Evolutionary conservation across 768 basidiomycete genomes (phyloP).

Genomic region (Psilocybe sp.): DNA sequence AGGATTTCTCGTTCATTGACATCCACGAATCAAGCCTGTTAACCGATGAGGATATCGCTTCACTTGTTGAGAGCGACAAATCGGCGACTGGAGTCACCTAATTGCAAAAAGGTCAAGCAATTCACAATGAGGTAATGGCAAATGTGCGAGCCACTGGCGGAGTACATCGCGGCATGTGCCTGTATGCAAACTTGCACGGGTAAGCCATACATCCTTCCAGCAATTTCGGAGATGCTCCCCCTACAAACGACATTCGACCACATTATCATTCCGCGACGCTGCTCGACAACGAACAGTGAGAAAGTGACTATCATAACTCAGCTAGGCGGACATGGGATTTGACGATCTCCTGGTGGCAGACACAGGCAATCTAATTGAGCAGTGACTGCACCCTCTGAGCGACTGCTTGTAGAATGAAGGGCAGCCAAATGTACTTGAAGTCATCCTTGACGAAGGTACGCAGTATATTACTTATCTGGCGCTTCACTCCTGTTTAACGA

Average conservation of each 20-base stretch:
- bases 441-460: too few relatives aligned
- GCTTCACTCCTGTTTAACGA: too few relatives aligned
- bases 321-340: too few relatives aligned
- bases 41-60: background rate
- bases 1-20: slow-evolving; percentile 3
- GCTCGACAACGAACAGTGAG: slow-evolving; percentile 1
- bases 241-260: background rate
- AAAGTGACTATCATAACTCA: background rate
- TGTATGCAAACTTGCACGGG: slow-evolving; percentile 1
- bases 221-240: background rate
- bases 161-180: background rate
- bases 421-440: too few relatives aligned
- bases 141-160: background rate
- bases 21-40: background rate
- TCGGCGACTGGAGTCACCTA: slow-evolving; percentile 1
- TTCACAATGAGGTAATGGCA: background rate
- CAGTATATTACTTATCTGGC: too few relatives aligned
- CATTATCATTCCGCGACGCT: slow-evolving; percentile 1
- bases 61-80: slow-evolving; percentile 1
- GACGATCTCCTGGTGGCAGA: too few relatives aligned
- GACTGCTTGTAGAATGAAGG: too few relatives aligned
- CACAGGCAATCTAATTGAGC: too few relatives aligned
- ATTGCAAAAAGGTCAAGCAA: background rate
- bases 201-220: background rate
- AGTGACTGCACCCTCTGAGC: too few relatives aligned